Evolutionary conservation across 2,329 filamentous ascomycete species (phyloP).

Genomic region (Neonectria magnoliae): DNA sequence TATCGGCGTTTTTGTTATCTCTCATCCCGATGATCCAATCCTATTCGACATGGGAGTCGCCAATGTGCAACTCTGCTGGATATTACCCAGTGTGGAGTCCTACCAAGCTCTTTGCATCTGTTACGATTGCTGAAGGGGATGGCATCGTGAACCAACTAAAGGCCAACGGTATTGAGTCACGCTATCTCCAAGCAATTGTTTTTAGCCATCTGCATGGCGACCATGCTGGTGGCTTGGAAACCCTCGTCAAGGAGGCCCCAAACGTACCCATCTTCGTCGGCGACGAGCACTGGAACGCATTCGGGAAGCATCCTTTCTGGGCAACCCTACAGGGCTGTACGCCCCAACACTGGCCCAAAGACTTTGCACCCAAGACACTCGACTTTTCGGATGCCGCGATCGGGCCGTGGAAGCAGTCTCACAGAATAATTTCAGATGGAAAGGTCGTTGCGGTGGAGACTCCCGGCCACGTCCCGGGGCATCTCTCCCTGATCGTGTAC

Average conservation of each 20-base stretch:
- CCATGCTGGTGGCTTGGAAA: slow-evolving; percentile 10
- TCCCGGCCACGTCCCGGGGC: slow-evolving; percentile 15
- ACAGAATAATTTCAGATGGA: slow-evolving; percentile 10
- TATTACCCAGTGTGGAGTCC: slow-evolving; percentile 10
- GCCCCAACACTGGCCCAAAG: slow-evolving; percentile 9
- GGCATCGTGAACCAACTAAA: slow-evolving; percentile 12
- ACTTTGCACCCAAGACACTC: slow-evolving; percentile 6
- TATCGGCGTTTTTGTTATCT: slow-evolving; percentile 16
- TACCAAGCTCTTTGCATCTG: neutral
- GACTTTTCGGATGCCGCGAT: neutral
- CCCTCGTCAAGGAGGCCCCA: neutral
- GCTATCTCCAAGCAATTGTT: slow-evolving; percentile 12
- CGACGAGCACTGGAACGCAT: slow-evolving; percentile 12
- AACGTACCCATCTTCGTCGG: slow-evolving; percentile 8
- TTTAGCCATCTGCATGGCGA: slow-evolving; percentile 20
- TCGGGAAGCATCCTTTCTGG: slow-evolving; percentile 1
- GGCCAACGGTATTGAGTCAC: slow-evolving; percentile 2
- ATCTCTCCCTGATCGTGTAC: slow-evolving; percentile 12
- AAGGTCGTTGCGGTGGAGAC: slow-evolving; percentile 9
- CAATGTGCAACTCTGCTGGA: slow-evolving; percentile 11
- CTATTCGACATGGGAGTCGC: slow-evolving; percentile 21
- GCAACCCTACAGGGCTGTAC: slow-evolving; percentile 5
- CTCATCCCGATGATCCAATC: slow-evolving; percentile 9
- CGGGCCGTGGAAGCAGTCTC: slow-evolving; percentile 14
- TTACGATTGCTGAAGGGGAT: neutral